phyloP scores from a whole-genome alignment of 345 rosid genomes.

The Trapa bicornis region DNA sequence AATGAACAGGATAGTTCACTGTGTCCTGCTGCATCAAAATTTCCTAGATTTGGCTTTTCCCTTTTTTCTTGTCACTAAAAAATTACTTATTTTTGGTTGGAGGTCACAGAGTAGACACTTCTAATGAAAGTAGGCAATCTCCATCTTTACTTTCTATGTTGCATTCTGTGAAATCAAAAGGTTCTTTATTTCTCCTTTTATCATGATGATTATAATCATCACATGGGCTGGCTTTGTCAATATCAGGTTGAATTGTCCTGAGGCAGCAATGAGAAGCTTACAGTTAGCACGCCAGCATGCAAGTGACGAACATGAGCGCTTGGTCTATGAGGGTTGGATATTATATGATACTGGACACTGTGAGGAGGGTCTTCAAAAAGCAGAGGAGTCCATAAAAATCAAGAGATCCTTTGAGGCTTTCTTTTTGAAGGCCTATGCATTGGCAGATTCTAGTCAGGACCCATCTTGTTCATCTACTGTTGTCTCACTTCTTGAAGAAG shows the following conservation, averaged over 20 bases:
- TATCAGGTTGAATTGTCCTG: slow-evolving; percentile 84
- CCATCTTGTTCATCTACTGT: slow-evolving; percentile 68
- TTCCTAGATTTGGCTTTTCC: not conserved
- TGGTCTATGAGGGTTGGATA: slow-evolving; percentile 97
- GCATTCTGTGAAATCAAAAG: not conserved
- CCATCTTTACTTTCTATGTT: not conserved
- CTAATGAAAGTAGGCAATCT: not conserved
- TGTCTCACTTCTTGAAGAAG: slow-evolving; percentile 87
- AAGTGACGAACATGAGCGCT: slow-evolving; percentile 70
- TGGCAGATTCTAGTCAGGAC: slow-evolving; percentile 89
- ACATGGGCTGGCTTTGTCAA: not conserved
- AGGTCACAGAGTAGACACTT: not conserved
- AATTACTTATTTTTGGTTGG: not conserved
- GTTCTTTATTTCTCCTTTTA: not conserved
- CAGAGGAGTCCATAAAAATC: slow-evolving; percentile 71
- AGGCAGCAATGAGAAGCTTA: slow-evolving; percentile 94
- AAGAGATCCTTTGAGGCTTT: slow-evolving; percentile 95
- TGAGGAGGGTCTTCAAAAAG: slow-evolving; percentile 85
- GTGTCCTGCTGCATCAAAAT: not conserved
- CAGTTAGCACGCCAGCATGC: slow-evolving; percentile 89
- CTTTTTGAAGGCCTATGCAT: slow-evolving; percentile 94
- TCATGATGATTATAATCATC: not conserved
- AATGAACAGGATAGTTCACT: not conserved
- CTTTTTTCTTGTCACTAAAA: not conserved
- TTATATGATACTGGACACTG: slow-evolving; percentile 92